Percentiles rank a stretch among this genome's conserved stretches.
Conservation (phyloP, 2,329 filamentous ascomycete species). For the Talaromyces amestolkiae region DNA sequence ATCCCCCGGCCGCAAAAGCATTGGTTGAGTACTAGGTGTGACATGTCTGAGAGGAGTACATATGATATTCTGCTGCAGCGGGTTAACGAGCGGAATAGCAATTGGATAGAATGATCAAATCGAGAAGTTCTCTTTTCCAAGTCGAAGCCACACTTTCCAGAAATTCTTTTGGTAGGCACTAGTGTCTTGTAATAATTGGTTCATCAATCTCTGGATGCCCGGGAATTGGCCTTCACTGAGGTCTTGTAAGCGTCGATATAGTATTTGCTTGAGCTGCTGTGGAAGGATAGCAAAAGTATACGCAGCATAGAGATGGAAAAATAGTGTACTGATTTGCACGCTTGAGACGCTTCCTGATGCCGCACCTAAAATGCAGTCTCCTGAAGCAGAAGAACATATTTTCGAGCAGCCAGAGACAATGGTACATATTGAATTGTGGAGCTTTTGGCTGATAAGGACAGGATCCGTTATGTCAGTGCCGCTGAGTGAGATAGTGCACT, state of each 20-base stretch:
- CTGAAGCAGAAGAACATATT: slow-evolving; percentile 9
- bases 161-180: slow-evolving; percentile 1
- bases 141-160: slow-evolving; percentile 16
- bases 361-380: not conserved
- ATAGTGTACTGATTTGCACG: slow-evolving; percentile 13
- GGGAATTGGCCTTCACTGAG: slow-evolving; percentile 9
- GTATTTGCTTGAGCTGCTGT: not conserved
- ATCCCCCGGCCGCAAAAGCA: slow-evolving; percentile 7
- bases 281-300: not conserved
- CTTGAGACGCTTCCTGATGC: not conserved
- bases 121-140: slow-evolving; percentile 16
- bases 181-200: slow-evolving; percentile 1
- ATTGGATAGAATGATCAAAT: not conserved
- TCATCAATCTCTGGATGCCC: slow-evolving; percentile 12
- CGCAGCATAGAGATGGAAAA: slow-evolving; percentile 16
- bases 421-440: not conserved
- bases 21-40: slow-evolving; percentile 14
- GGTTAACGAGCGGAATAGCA: not conserved
- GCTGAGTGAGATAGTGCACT: slow-evolving; percentile 6
- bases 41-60: not conserved
- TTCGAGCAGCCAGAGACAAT: slow-evolving; percentile 5
- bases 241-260: not conserved
- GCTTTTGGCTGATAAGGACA: not conserved
- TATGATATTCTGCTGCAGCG: not conserved
- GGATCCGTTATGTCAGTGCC: not conserved